phyloP scores from a whole-genome alignment of 352 stramenopile species.

The Pythium apleroticum region DNA sequence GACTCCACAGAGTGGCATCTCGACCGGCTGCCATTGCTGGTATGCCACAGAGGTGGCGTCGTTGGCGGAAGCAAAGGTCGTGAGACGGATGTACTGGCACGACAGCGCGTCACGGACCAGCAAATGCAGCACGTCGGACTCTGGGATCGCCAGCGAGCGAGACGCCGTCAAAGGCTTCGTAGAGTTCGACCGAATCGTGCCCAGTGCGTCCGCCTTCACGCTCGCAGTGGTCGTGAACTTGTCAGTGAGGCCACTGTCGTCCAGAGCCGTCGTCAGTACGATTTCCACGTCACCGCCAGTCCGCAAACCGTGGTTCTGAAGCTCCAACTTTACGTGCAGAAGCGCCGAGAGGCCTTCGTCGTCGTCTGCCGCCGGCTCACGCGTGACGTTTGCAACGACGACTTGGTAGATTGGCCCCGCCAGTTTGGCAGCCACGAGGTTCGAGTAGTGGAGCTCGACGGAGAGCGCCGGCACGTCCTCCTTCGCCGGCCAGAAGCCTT shows the following conservation, averaged over 20 bases:
- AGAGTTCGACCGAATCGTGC: conserved; percentile 3
- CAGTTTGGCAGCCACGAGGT: conserved; percentile 51
- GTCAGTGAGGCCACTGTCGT: neutral
- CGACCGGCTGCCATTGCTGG: conserved; percentile 23
- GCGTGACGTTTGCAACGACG: conserved; percentile 28
- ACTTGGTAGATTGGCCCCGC: conserved; percentile 59
- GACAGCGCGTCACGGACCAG: conserved; percentile 24
- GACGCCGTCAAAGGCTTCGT: neutral
- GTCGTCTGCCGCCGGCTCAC: conserved; percentile 1
- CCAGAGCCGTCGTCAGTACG: conserved; percentile 14
- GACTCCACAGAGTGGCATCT: conserved; percentile 26
- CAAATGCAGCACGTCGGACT: conserved; percentile 20
- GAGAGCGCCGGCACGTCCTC: conserved; percentile 59
- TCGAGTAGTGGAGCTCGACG: conserved; percentile 73
- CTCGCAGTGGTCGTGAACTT: conserved; percentile 8
- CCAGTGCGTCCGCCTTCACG: conserved; percentile 5
- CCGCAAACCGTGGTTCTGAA: conserved; percentile 22
- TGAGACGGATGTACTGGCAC: conserved; percentile 29
- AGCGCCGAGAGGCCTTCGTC: conserved; percentile 4
- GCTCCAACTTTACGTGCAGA: conserved; percentile 11
- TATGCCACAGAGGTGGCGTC: conserved; percentile 3
- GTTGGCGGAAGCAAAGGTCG: neutral
- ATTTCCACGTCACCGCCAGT: conserved; percentile 23
- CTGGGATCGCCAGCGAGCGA: conserved; percentile 20
- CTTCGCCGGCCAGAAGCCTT: conserved; percentile 69